Conservation (phyloP, 2,329 filamentous ascomycete species). For the Claviceps paspali region DNA sequence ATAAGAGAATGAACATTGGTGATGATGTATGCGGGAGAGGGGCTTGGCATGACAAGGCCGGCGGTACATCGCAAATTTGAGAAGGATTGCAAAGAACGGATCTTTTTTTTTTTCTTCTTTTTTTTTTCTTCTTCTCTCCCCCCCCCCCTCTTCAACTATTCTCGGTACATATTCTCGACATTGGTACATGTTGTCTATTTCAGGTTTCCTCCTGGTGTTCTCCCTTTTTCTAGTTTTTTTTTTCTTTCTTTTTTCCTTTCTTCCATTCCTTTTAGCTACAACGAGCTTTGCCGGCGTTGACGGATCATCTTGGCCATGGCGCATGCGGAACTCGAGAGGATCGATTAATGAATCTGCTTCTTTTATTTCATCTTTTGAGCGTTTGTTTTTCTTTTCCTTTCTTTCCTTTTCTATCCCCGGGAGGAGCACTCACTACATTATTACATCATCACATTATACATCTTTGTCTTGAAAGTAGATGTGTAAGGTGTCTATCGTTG, state of each 20-base stretch:
- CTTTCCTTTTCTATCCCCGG: constrained; percentile 1
- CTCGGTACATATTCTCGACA: neutral
- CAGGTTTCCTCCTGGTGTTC: neutral
- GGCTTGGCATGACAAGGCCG: neutral
- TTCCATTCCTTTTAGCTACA: too few species aligned
- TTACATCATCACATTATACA: too few species aligned
- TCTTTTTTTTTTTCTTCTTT: neutral
- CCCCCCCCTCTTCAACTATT: neutral
- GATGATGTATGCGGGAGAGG: neutral
- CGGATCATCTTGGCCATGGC: too few species aligned
- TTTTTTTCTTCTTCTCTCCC: neutral
- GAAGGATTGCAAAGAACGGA: neutral
- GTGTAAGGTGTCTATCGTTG: too few species aligned
- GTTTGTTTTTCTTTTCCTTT: neutral
- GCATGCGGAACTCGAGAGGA: too few species aligned
- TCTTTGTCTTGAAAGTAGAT: too few species aligned
- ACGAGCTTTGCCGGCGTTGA: too few species aligned
- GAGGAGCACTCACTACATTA: too few species aligned
- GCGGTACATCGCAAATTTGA: neutral
- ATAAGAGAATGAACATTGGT: neutral
- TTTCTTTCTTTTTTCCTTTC: constrained; percentile 2
- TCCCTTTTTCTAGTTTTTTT: constrained; percentile 7
- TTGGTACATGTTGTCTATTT: constrained; percentile 8
- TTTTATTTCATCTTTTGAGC: too few species aligned
- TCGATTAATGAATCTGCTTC: too few species aligned